These are phyloP conservation scores for Crucibulum laeve DNA, from an alignment of 768 basidiomycete genomes.

Conservation along the genomic window DNA sequence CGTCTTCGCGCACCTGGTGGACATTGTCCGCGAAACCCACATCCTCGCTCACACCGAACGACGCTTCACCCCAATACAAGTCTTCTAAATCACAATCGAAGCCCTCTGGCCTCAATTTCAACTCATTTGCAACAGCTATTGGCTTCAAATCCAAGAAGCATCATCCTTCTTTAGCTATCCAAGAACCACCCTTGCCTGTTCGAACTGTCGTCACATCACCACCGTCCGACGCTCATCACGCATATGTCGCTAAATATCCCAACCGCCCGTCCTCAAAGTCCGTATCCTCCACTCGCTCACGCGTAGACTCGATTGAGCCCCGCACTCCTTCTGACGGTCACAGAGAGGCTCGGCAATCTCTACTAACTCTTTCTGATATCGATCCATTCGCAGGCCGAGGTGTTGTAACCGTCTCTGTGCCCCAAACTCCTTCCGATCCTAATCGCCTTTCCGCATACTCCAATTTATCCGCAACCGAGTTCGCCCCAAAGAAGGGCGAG, in stretches of 20 bases:
- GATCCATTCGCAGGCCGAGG: slow-evolving; percentile 62
- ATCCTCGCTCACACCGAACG: background rate
- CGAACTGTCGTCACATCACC: slow-evolving; percentile 11
- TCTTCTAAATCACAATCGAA: background rate
- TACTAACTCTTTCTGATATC: slow-evolving; percentile 57
- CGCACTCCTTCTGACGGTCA: slow-evolving; percentile 50
- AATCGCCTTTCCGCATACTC: slow-evolving; percentile 53
- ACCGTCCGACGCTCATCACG: slow-evolving; percentile 13
- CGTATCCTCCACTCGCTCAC: slow-evolving; percentile 52
- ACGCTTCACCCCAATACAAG: background rate
- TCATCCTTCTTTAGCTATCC: slow-evolving; percentile 43
- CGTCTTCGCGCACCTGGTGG: slow-evolving; percentile 43
- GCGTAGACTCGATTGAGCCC: slow-evolving; percentile 50
- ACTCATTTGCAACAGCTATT: slow-evolving; percentile 54
- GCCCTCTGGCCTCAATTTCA: slow-evolving; percentile 24
- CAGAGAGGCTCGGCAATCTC: slow-evolving; percentile 38
- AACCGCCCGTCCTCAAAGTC: slow-evolving; percentile 50
- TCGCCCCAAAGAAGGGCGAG: slow-evolving; percentile 34
- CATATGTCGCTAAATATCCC: slow-evolving; percentile 18
- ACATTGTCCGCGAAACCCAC: slow-evolving; percentile 26
- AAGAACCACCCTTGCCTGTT: slow-evolving; percentile 35
- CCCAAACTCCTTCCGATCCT: slow-evolving; percentile 35
- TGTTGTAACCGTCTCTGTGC: slow-evolving; percentile 26
- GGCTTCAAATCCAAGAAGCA: slow-evolving; percentile 63
- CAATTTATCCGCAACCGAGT: slow-evolving; percentile 43